Evolutionary conservation across 805 yeast genomes (phyloP).

Genomic region (Zygosaccharomyces kombuchaensis): DNA sequence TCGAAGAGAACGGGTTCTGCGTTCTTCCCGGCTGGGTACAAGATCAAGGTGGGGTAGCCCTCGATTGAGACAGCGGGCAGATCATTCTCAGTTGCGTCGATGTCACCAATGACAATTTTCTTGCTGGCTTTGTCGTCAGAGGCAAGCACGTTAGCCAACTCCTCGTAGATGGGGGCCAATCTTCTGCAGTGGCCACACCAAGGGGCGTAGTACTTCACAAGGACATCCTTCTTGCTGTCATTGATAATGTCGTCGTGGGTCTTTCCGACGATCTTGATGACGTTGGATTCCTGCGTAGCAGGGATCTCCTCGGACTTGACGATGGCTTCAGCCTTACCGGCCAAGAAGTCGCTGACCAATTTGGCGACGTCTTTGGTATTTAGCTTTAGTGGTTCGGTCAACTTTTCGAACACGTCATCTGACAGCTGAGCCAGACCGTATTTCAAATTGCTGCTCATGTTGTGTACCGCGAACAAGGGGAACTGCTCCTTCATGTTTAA

Average conservation of each 20-base stretch:
- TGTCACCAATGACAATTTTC: slow-evolving; percentile 71
- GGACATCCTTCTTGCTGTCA: slow-evolving; percentile 57
- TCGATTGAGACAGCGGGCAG: slow-evolving; percentile 66
- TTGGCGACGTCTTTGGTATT: slow-evolving; percentile 50
- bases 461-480: slow-evolving; percentile 90
- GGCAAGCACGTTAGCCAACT: slow-evolving; percentile 67
- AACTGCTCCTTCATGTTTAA: slow-evolving; percentile 78
- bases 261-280: slow-evolving; percentile 73
- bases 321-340: slow-evolving; percentile 64
- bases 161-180: slow-evolving; percentile 83
- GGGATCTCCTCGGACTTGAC: slow-evolving; percentile 87
- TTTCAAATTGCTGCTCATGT: slow-evolving; percentile 61
- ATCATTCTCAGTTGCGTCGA: slow-evolving; percentile 89
- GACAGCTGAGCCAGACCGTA: slow-evolving; percentile 65
- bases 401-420: slow-evolving; percentile 28
- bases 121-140: slow-evolving; percentile 45
- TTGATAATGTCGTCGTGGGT: slow-evolving; percentile 67
- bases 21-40: slow-evolving; percentile 84
- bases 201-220: slow-evolving; percentile 93
- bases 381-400: slow-evolving; percentile 35
- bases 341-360: slow-evolving; percentile 59
- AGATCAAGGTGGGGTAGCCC: slow-evolving; percentile 89
- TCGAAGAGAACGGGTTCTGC: slow-evolving; percentile 59
- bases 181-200: slow-evolving; percentile 98
- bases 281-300: slow-evolving; percentile 70